phyloP scores from a whole-genome alignment of 2,329 filamentous ascomycete species.

The Fusarium hainanense region DNA sequence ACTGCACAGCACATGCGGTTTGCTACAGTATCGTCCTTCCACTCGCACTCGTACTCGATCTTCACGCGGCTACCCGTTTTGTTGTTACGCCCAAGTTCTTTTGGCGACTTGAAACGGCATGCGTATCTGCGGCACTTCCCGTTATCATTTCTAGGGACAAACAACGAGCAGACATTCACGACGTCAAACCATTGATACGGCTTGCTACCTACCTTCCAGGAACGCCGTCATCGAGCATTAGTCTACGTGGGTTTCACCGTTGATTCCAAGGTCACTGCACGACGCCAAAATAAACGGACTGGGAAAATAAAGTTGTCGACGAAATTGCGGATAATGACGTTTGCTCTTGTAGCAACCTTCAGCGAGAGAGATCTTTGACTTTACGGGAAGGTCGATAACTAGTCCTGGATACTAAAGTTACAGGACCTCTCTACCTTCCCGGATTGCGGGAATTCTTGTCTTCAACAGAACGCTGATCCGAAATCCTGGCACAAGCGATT shows the following conservation, averaged over 20 bases:
- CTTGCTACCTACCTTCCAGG: neutral
- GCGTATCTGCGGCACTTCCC: conserved; percentile 21
- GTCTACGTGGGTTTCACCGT: conserved; percentile 7
- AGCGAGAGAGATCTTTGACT: neutral
- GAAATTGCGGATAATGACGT: conserved; percentile 29
- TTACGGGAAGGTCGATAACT: neutral
- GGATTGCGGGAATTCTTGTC: conserved; percentile 24
- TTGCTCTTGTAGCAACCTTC: conserved; percentile 15
- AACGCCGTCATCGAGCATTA: conserved; percentile 12
- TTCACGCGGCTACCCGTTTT: conserved; percentile 23
- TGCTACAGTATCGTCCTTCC: conserved; percentile 19
- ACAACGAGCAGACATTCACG: neutral
- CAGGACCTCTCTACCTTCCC: neutral
- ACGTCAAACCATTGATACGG: neutral
- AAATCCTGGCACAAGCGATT: conserved; percentile 17
- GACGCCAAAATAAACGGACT: conserved; percentile 1
- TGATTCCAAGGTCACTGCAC: conserved; percentile 1
- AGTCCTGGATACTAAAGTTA: conserved; percentile 1
- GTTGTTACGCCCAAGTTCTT: conserved; percentile 20
- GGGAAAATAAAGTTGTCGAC: conserved; percentile 14
- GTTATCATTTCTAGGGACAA: conserved; percentile 10
- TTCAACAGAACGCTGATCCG: conserved; percentile 11
- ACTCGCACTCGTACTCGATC: conserved; percentile 22
- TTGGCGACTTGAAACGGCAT: neutral
- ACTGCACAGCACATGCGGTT: conserved; percentile 12